phyloP scores from a whole-genome alignment of 2,329 filamentous ascomycete genomes.

The Diaporthe ampelina region DNA sequence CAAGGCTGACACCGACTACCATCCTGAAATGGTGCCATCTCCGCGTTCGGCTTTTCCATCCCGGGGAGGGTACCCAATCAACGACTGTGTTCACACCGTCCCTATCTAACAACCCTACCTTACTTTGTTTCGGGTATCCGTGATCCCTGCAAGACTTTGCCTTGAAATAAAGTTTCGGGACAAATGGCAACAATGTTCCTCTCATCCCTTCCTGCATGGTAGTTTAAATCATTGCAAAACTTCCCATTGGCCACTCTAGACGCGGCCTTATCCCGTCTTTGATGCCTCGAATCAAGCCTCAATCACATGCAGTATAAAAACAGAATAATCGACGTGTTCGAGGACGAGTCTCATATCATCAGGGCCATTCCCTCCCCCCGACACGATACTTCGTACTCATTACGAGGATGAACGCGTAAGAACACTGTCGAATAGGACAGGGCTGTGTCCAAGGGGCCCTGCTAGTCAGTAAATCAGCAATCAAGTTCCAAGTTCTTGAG shows the following conservation, averaged over 20 bases:
- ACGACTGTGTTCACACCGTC: not conserved
- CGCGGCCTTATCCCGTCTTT: no score
- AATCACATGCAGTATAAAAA: not conserved
- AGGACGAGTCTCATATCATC: not conserved
- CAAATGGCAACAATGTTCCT: not conserved
- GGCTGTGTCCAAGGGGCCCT: not conserved
- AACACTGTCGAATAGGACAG: not conserved
- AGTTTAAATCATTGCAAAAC: not conserved
- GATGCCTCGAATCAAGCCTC: not conserved
- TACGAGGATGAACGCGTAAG: not conserved
- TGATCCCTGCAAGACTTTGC: not conserved
- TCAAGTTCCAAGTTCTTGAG: not conserved
- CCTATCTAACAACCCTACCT: not conserved
- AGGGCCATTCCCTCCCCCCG: not conserved
- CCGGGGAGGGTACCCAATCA: not conserved
- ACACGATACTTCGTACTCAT: not conserved
- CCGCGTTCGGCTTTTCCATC: constrained; percentile 23
- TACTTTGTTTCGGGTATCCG: not conserved
- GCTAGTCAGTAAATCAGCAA: not conserved
- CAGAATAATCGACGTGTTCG: not conserved
- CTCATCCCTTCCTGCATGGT: not conserved
- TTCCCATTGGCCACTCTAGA: not conserved
- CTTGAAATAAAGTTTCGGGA: constrained; percentile 18
- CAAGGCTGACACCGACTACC: constrained; percentile 11
- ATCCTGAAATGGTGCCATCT: not conserved